These are phyloP conservation scores for Ceratobasidium theobromae DNA, from an alignment of 1,284 basidiomycete species.

Conservation along the genomic window DNA sequence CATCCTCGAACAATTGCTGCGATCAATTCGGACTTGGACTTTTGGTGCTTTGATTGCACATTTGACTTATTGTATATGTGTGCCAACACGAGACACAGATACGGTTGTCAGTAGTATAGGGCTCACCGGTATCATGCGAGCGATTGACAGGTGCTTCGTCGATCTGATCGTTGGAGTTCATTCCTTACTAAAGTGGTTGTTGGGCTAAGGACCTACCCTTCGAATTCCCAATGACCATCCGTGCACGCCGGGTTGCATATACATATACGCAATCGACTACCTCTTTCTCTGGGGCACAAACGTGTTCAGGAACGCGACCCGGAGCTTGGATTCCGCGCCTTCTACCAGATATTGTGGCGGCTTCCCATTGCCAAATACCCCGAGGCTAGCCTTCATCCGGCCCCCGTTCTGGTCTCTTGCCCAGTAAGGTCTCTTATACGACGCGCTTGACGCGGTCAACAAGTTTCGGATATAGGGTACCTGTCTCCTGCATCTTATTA, in stretches of 20 bases:
- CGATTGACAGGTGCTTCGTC: constrained; percentile 31
- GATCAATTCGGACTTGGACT: too few species aligned
- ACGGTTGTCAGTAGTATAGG: constrained; percentile 27
- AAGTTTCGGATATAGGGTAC: constrained; percentile 13
- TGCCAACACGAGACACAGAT: too few species aligned
- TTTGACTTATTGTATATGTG: too few species aligned
- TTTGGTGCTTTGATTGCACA: too few species aligned
- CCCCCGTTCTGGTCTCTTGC: constrained; percentile 7
- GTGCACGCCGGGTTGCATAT: too few species aligned
- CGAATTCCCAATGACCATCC: too few species aligned
- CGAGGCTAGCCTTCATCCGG: constrained; percentile 6
- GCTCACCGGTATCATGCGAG: constrained; percentile 31
- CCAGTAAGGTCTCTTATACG: constrained; percentile 27
- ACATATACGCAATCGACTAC: constrained; percentile 32
- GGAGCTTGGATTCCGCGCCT: constrained; percentile 31
- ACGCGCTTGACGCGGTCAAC: constrained; percentile 31
- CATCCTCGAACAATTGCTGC: too few species aligned
- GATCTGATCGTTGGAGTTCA: too few species aligned
- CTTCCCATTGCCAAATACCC: background rate
- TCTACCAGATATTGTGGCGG: background rate
- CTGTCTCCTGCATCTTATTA: too few species aligned
- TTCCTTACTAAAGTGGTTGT: too few species aligned
- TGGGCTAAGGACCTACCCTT: too few species aligned
- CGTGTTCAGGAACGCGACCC: constrained; percentile 23
- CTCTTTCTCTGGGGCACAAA: constrained; percentile 2